Evolutionary conservation across 192 early-diverging fungal species (phyloP).

Genomic region (Pilobolus umbonatus): DNA sequence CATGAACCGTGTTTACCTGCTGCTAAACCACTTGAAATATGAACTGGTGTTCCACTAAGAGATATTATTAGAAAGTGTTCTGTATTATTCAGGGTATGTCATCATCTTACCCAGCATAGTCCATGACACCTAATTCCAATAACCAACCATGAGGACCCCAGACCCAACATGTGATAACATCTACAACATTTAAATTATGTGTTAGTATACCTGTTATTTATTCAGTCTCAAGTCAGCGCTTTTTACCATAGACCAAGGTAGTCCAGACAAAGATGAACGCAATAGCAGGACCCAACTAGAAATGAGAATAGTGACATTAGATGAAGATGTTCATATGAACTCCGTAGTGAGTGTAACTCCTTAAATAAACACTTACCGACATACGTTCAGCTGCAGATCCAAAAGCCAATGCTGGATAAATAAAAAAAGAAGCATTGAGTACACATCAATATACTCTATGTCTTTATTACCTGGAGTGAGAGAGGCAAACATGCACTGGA

Average conservation of each 20-base stretch:
- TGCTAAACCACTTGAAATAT: conserved; percentile 74
- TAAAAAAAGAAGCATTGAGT: background rate
- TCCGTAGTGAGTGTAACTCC: background rate
- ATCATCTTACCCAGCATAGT: conserved; percentile 66
- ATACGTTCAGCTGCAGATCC: conserved; percentile 30
- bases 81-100: conserved; percentile 2
- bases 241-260: conserved; percentile 29
- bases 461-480: conserved; percentile 34
- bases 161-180: conserved; percentile 75
- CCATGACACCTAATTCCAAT: conserved; percentile 64
- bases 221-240: too few species aligned
- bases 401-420: conserved; percentile 25
- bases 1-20: conserved; percentile 30
- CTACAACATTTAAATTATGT: conserved; percentile 10
- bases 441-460: background rate
- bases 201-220: background rate
- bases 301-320: background rate
- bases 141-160: conserved; percentile 85
- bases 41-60: conserved; percentile 70
- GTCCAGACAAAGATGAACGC: conserved; percentile 34
- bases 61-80: background rate
- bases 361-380: conserved; percentile 20
- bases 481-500: conserved; percentile 80
- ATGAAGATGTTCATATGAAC: background rate
- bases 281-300: conserved; percentile 29